These are phyloP conservation scores for Thermothelomyces thermophilus DNA, from an alignment of 2,329 filamentous ascomycete species.

Conservation along the genomic window DNA sequence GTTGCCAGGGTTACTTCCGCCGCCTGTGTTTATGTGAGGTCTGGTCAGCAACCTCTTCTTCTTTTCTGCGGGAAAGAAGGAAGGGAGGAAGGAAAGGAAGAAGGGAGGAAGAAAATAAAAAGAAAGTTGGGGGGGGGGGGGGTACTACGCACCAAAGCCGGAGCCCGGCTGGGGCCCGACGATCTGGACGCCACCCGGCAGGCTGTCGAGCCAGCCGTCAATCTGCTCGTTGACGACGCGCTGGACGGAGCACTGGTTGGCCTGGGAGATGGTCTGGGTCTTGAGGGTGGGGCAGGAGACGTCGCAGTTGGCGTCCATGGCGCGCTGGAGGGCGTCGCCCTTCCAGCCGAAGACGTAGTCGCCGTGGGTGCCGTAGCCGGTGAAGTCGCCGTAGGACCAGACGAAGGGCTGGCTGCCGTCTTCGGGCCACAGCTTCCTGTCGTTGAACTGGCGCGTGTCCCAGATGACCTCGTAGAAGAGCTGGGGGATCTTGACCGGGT, in stretches of 20 bases:
- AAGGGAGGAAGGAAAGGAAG: too few relatives aligned
- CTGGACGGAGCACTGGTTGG: conserved; percentile 10
- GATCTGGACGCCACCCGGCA: conserved; percentile 11
- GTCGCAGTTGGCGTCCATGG: conserved; percentile 21
- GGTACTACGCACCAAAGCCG: neutral
- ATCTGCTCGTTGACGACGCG: conserved; percentile 15
- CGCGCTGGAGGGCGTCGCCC: conserved; percentile 17
- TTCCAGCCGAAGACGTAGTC: conserved; percentile 22
- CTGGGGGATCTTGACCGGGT: conserved; percentile 20
- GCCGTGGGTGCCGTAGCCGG: conserved; percentile 20
- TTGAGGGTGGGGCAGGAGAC: conserved; percentile 6
- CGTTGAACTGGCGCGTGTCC: conserved; percentile 19
- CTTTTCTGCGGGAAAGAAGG: too few relatives aligned
- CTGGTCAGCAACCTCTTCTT: too few relatives aligned
- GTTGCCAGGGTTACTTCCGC: neutral
- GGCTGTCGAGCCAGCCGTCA: conserved; percentile 8
- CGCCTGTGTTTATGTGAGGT: neutral
- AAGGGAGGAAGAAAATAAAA: too few relatives aligned
- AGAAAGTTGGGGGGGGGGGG: too few relatives aligned
- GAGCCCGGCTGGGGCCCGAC: conserved; percentile 15
- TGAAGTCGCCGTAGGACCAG: conserved; percentile 20
- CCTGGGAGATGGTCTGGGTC: conserved; percentile 10
- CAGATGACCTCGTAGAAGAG: conserved; percentile 21
- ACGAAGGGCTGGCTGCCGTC: conserved; percentile 20
- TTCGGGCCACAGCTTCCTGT: conserved; percentile 15